phyloP scores from a whole-genome alignment of 2,329 filamentous ascomycete genomes.

The Curvularia spicifera region DNA sequence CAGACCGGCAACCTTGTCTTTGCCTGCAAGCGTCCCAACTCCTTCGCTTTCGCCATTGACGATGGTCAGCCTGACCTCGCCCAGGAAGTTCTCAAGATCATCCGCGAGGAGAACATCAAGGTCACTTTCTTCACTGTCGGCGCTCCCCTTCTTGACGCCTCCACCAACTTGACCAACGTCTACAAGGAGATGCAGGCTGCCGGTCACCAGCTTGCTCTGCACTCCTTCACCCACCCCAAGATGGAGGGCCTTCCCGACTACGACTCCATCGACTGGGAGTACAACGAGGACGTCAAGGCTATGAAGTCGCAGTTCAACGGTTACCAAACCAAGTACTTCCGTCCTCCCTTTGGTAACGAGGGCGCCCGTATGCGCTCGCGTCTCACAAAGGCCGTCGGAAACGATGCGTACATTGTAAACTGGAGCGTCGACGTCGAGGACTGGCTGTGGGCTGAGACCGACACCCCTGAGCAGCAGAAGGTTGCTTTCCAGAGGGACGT shows the following conservation, averaged over 20 bases:
- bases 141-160: conserved; percentile 63
- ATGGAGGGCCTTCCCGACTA: conserved; percentile 64
- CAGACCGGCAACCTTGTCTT: conserved; percentile 67
- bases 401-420: conserved; percentile 65
- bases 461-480: conserved; percentile 70
- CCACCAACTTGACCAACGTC: conserved; percentile 67
- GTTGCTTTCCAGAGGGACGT: conserved; percentile 70
- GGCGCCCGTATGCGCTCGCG: conserved; percentile 70
- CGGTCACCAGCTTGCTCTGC: conserved; percentile 72
- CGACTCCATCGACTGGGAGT: conserved; percentile 66
- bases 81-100: conserved; percentile 65
- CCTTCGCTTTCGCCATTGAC: conserved; percentile 75
- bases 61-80: conserved; percentile 68
- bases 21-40: conserved; percentile 70
- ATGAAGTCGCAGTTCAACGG: conserved; percentile 51
- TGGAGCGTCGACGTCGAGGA: conserved; percentile 76
- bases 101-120: conserved; percentile 66
- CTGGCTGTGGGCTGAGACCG: conserved; percentile 68
- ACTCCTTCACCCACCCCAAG: conserved; percentile 73
- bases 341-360: conserved; percentile 72
- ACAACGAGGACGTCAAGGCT: conserved; percentile 62
- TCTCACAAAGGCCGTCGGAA: conserved; percentile 57
- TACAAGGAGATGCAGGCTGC: conserved; percentile 67
- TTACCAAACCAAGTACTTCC: conserved; percentile 62
- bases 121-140: conserved; percentile 77